Percentiles rank a stretch among this genome's conserved stretches.
These are phyloP conservation scores for Diatrype stigma DNA, from an alignment of 2,329 filamentous ascomycete genomes.

Conservation along the genomic window DNA sequence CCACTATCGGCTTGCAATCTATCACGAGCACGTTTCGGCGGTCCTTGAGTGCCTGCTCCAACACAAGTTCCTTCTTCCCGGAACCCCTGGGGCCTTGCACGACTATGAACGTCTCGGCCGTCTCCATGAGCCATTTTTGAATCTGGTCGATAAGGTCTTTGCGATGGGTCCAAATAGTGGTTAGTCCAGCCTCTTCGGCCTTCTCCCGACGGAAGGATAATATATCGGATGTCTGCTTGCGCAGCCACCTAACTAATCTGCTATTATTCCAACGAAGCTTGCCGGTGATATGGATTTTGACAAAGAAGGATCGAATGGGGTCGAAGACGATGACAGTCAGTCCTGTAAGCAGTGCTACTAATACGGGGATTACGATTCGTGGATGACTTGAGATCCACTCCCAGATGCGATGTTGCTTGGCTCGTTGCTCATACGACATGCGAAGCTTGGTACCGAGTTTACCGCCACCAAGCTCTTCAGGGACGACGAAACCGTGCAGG, in stretches of 20 bases:
- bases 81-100: slow-evolving; percentile 89
- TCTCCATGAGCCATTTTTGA: slow-evolving; percentile 81
- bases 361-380: slow-evolving; percentile 75
- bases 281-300: slow-evolving; percentile 80
- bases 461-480: slow-evolving; percentile 67
- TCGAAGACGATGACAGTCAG: slow-evolving; percentile 89
- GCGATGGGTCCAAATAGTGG: slow-evolving; percentile 83
- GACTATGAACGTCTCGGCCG: slow-evolving; percentile 86
- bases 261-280: slow-evolving; percentile 72
- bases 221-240: slow-evolving; percentile 63
- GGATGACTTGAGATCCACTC: slow-evolving; percentile 87
- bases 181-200: slow-evolving; percentile 64
- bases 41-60: slow-evolving; percentile 76
- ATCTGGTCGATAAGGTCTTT: slow-evolving; percentile 78
- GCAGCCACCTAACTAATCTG: slow-evolving; percentile 74
- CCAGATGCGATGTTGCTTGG: slow-evolving; percentile 74
- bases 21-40: slow-evolving; percentile 76
- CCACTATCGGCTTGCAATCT: slow-evolving; percentile 90
- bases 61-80: slow-evolving; percentile 81
- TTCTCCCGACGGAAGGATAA: slow-evolving; percentile 55
- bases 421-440: slow-evolving; percentile 76
- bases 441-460: slow-evolving; percentile 72
- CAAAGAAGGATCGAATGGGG: slow-evolving; percentile 88
- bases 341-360: slow-evolving; percentile 77
- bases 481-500: slow-evolving; percentile 76